Conservation (phyloP, 148 eudicot species). For the Pharnaceum exiguum region DNA sequence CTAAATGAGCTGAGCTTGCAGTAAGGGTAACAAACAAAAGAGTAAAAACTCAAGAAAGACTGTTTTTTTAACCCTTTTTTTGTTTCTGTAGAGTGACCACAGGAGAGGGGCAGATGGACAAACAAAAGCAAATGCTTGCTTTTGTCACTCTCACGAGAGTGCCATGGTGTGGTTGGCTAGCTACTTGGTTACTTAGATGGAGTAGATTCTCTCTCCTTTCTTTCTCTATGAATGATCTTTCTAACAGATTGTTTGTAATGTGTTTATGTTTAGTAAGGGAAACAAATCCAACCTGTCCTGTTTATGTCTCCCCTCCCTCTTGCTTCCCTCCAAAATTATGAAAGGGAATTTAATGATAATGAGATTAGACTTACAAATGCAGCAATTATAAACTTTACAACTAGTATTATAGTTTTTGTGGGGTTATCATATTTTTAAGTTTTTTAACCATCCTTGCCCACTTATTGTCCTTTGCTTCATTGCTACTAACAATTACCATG, state of each 20-base stretch:
- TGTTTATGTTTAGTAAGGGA: too few species aligned
- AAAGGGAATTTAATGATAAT: slow-evolving; percentile 22
- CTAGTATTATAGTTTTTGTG: background rate
- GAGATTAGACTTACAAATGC: slow-evolving; percentile 20
- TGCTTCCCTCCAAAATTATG: slow-evolving; percentile 23
- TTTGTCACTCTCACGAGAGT: slow-evolving; percentile 51
- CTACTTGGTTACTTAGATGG: slow-evolving; percentile 16
- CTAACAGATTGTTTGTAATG: too few species aligned
- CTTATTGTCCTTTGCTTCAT: too few species aligned
- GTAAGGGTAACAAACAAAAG: slow-evolving; percentile 3
- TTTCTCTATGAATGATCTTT: background rate
- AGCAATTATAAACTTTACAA: slow-evolving; percentile 18
- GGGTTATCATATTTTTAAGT: background rate
- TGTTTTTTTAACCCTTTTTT: background rate
- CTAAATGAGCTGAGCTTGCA: slow-evolving; percentile 33
- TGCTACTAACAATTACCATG: too few species aligned
- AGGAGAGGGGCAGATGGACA: slow-evolving; percentile 17
- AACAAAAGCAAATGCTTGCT: slow-evolving; percentile 11
- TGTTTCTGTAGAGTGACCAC: slow-evolving; percentile 10
- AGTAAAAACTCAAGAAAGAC: background rate
- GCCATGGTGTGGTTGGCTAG: slow-evolving; percentile 30
- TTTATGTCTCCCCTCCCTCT: slow-evolving; percentile 20
- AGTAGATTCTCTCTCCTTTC: slow-evolving; percentile 11
- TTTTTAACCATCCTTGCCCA: background rate
- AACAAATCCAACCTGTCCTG: slow-evolving; percentile 30